Conservation (phyloP, 257 asterid species). For the Handroanthus guayacan region DNA sequence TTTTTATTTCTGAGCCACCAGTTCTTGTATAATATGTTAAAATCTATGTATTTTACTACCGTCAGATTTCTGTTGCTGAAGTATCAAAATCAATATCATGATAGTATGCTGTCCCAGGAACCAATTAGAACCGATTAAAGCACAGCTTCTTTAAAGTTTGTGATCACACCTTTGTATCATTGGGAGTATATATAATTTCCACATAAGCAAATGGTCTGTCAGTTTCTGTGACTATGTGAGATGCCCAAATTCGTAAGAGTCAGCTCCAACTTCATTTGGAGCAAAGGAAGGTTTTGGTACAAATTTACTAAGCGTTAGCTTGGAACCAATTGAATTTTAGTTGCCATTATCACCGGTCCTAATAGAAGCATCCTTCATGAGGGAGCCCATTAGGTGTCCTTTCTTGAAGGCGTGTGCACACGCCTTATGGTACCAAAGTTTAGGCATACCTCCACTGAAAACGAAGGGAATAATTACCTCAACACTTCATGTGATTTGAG, state of each 20-base stretch:
- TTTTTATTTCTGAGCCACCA: too few relatives aligned
- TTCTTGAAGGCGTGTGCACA: conserved; percentile 79
- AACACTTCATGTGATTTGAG: too few relatives aligned
- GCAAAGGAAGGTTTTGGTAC: conserved; percentile 61
- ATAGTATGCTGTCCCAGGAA: neutral
- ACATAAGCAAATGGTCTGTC: neutral
- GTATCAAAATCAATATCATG: neutral
- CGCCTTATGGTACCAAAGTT: conserved; percentile 71
- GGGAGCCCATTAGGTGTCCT: conserved; percentile 74
- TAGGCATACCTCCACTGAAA: conserved; percentile 52
- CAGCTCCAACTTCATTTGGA: conserved; percentile 62
- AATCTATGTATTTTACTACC: neutral
- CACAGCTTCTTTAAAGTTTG: conserved; percentile 18
- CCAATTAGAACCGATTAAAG: neutral
- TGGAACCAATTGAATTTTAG: conserved; percentile 74
- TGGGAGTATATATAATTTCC: neutral
- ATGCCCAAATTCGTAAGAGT: conserved; percentile 61
- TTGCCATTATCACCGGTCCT: conserved; percentile 37
- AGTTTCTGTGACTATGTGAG: conserved; percentile 5
- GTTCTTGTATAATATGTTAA: neutral
- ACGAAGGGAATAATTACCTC: too few relatives aligned
- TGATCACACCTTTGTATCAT: neutral
- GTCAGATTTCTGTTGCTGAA: neutral
- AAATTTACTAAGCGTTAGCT: conserved; percentile 71
- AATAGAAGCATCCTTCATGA: conserved; percentile 59